Evolutionary conservation across 2,329 filamentous ascomycete species (phyloP), one percentile per base, ranked within the genome.

Genomic region (Rhinocladiella mackenziei): DNA sequence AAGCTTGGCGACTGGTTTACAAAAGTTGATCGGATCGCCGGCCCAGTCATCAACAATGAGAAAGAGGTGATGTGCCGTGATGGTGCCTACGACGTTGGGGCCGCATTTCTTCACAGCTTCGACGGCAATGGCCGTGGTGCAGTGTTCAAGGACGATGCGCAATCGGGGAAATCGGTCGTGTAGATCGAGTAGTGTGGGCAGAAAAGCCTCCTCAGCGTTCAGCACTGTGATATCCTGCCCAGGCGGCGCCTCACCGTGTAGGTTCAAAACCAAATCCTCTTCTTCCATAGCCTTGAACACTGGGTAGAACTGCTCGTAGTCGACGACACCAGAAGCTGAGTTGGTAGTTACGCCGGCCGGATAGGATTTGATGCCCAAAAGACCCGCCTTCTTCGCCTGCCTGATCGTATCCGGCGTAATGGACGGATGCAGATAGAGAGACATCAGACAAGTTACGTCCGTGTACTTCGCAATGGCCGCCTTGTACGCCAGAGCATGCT

Each of bases 221-320:
- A 87, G 68, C 20, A 78, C 73, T 0, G 75, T 78, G 47, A 77
- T 70, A 30, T 67, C 62, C 2, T 49, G 40, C 8, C 20, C 42
- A 10, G 49, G 50, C 0, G 81, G 83, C n/a, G 83, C 79, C 67
- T 96, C 91, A 54, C 89, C 91, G 63, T 97, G 89, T n/a, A 97
- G 72, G 68, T 96, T 96, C 30, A 94, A 75, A n/a, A 94, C 77
- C 62, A 95, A 73, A 55, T 83, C 81, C 55, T 89, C 79, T 48
- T 81, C 70, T 62, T 95, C 84, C 89, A 97, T 96, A 54, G 86
- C 85, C n/a, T 75, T 77, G 61, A 97, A 94, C 10, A 91, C 85
- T 4, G 68, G 66, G 45, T 70, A 71, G 55, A 70, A 69, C 11
- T 61, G 54, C 6, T 64, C 61, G 45, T 69, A 69, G 53, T 70